Percentiles rank a stretch among this genome's conserved stretches.
phyloP scores from a whole-genome alignment of 1,139 yeast species.

The Scheffersomyces segobiensis region DNA sequence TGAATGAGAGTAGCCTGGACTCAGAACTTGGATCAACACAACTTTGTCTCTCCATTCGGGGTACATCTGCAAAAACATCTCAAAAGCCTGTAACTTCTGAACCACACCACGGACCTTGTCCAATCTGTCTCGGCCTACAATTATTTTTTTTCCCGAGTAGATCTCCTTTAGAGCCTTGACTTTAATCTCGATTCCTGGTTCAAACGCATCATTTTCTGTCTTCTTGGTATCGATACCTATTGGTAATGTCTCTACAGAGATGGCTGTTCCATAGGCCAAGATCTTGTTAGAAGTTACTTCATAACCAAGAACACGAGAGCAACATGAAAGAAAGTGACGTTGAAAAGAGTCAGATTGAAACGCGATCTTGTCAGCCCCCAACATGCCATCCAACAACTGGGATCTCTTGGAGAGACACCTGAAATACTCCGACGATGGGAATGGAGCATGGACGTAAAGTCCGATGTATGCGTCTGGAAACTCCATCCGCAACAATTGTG shows the following conservation, averaged over 20 bases:
- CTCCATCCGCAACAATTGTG: conserved; percentile 82
- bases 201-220: conserved; percentile 61
- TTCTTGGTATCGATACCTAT: conserved; percentile 79
- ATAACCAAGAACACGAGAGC: conserved; percentile 78
- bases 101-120: conserved; percentile 82
- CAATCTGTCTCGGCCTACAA: conserved; percentile 80
- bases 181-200: conserved; percentile 34
- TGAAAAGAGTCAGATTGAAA: conserved; percentile 87
- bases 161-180: conserved; percentile 57
- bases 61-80: conserved; percentile 78
- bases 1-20: conserved; percentile 65
- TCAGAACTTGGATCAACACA: conserved; percentile 87
- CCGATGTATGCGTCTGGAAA: conserved; percentile 82
- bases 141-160: conserved; percentile 72
- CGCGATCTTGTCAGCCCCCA: conserved; percentile 84
- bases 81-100: conserved; percentile 80
- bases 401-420: conserved; percentile 82
- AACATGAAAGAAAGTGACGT: conserved; percentile 87
- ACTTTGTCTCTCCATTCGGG: conserved; percentile 92
- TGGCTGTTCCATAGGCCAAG: conserved; percentile 73
- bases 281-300: conserved; percentile 60
- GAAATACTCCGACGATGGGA: conserved; percentile 95
- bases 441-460: conserved; percentile 82
- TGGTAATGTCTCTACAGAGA: conserved; percentile 74
- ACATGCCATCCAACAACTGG: conserved; percentile 81